These are phyloP conservation scores for Albugo candida DNA, from an alignment of 352 stramenopile species.

Conservation along the genomic window DNA sequence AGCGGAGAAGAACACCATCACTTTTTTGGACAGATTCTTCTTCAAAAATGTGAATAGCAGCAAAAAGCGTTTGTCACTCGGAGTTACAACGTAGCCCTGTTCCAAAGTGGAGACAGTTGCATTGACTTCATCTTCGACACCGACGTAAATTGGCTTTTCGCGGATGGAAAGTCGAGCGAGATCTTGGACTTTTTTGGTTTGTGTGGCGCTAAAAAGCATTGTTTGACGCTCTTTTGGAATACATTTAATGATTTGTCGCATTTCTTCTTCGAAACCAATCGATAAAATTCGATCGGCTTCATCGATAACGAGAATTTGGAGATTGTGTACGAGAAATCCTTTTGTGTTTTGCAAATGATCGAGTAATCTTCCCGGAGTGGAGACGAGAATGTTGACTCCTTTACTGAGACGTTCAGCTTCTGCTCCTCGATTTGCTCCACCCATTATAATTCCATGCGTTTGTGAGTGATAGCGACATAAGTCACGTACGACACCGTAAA, in stretches of 20 bases:
- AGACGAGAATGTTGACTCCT: constrained; percentile 95
- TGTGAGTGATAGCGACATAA: constrained; percentile 89
- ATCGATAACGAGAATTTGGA: constrained; percentile 95
- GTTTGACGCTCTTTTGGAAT: constrained; percentile 96
- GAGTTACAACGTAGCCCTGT: constrained; percentile 96
- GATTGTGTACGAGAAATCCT: constrained; percentile 93
- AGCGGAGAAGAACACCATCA: constrained; percentile 90
- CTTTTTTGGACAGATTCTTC: constrained; percentile 99
- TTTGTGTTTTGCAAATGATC: constrained; percentile 98
- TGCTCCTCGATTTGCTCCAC: constrained; percentile 91
- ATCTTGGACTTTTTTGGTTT: constrained; percentile 97
- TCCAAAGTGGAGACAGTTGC: constrained; percentile 89
- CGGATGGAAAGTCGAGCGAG: constrained; percentile 85
- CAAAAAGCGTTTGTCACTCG: constrained; percentile 95
- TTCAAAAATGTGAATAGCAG: constrained; percentile 99
- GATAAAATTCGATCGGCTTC: constrained; percentile 98
- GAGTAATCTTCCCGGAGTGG: constrained; percentile 92
- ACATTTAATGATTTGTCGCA: constrained; percentile 96
- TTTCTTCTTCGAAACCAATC: constrained; percentile 98
- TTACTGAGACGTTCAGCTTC: constrained; percentile 90
- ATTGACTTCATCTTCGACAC: constrained; percentile 81
- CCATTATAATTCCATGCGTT: constrained; percentile 95
- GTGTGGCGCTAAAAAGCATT: constrained; percentile 97
- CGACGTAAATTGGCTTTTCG: constrained; percentile 93
- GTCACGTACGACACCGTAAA: constrained; percentile 95